Evolutionary conservation across 441 rosid genomes (phyloP), one percentile per base, ranked within the genome.

Genomic region (Arabidopsis lyrata): DNA sequence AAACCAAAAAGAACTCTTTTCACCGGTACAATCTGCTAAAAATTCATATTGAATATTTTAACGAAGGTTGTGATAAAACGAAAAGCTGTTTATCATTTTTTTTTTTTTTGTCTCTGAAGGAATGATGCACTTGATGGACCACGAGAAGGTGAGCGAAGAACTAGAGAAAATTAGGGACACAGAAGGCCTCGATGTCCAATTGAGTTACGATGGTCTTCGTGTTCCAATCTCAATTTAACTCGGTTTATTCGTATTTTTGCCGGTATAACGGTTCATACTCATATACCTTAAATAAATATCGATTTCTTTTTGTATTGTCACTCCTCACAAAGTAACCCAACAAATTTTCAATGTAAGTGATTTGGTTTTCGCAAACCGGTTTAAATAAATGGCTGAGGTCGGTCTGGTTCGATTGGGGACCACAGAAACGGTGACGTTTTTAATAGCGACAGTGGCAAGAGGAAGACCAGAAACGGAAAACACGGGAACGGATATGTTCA

Each of bases 61-160:
- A 18, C 24, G 38, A 11, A 60, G 13, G 11, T 0, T 41, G 41
- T 49, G 34, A 54, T 32, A 8, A 13, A 68, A 53, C 0, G 2
- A 11, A 29, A 24, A 3, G 0, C 4, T 14, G 0, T 20, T 20
- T 16, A 34, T 22, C 36, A 3, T 63, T 56, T 56, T 20, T 24
- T 15, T 5, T 73, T 38, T 72, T 47, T 35, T 59, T 35, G 47
- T 20, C 47, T 64, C 68, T 63, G 52, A 68, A 91, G 96, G 97
- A 72, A 94, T 92, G 97, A 94, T 94, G 97, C 97, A 92, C 77
- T 79, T 92, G 81, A 94, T 92, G 97, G 99, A 94, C 83, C 97
- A 92, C 52, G 99, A 94, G 29, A 81, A 79, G 60, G 86, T 86
- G 63, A 90, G 75, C 27, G 86, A 86, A 65, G 76, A 80, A 32